These are phyloP conservation scores for Neurospora tetraspora DNA, from an alignment of 495 filamentous ascomycete genomes.

Conservation along the genomic window DNA sequence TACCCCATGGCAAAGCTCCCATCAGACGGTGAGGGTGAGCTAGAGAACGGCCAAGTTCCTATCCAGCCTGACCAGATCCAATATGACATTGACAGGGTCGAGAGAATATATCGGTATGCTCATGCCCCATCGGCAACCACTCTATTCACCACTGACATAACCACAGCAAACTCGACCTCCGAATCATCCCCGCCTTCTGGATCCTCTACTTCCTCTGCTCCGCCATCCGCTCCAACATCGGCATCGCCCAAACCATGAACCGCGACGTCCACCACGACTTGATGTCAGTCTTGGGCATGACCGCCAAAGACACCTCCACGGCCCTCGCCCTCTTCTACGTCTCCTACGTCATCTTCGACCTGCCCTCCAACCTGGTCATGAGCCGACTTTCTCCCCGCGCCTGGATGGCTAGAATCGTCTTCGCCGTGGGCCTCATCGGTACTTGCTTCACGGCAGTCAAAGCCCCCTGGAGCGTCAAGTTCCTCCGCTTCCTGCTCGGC, in stretches of 20 bases:
- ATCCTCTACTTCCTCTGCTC: constrained; percentile 88
- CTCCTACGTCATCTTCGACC: constrained; percentile 79
- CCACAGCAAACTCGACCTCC: constrained; percentile 61
- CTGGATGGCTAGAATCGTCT: constrained; percentile 89
- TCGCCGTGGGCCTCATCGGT: constrained; percentile 77
- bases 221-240: constrained; percentile 82
- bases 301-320: constrained; percentile 65
- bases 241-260: constrained; percentile 89
- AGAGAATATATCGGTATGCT: constrained; percentile 52
- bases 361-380: constrained; percentile 88
- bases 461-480: constrained; percentile 80
- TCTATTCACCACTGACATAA: background rate
- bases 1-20: constrained; percentile 12
- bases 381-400: constrained; percentile 71
- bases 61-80: constrained; percentile 20
- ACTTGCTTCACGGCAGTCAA: constrained; percentile 72
- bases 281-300: constrained; percentile 50
- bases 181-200: constrained; percentile 90
- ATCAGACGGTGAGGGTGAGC: constrained; percentile 4
- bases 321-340: constrained; percentile 84
- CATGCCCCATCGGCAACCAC: background rate
- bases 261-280: constrained; percentile 55
- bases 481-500: constrained; percentile 77
- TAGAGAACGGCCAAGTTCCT: constrained; percentile 6
- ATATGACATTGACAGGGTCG: constrained; percentile 45